Conservation (phyloP, 2,329 filamentous ascomycete genomes). For the Aspergillus sojae region DNA sequence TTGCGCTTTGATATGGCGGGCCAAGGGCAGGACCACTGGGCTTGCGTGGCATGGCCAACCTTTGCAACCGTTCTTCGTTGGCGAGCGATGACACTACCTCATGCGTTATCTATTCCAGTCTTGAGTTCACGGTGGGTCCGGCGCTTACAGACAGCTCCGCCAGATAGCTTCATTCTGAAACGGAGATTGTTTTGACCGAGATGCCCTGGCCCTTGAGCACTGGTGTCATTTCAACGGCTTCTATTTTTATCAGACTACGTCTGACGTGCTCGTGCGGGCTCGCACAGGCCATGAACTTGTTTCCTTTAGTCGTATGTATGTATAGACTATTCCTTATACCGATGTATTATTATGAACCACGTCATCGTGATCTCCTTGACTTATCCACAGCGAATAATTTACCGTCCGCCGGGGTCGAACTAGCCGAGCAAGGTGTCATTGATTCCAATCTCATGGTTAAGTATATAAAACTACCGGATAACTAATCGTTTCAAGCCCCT, state of each 20-base stretch:
- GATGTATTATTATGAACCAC: background rate
- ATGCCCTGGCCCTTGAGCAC: background rate
- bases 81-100: background rate
- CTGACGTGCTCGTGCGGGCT: background rate
- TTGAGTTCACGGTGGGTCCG: background rate
- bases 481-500: constrained; percentile 24
- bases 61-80: background rate
- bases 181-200: background rate
- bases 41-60: background rate
- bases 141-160: background rate
- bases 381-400: background rate
- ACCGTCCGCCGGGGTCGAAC: background rate
- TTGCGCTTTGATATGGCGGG: background rate
- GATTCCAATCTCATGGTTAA: background rate
- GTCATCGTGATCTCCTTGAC: background rate
- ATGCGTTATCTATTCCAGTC: background rate
- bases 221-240: background rate
- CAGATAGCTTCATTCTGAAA: background rate
- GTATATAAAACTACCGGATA: background rate
- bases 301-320: background rate
- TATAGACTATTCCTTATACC: constrained; percentile 1
- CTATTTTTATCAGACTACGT: background rate
- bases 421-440: background rate
- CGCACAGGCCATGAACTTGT: background rate
- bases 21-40: background rate